These are phyloP conservation scores for Glycine latifolia DNA, from an alignment of 306 rosid species.

Conservation along the genomic window DNA sequence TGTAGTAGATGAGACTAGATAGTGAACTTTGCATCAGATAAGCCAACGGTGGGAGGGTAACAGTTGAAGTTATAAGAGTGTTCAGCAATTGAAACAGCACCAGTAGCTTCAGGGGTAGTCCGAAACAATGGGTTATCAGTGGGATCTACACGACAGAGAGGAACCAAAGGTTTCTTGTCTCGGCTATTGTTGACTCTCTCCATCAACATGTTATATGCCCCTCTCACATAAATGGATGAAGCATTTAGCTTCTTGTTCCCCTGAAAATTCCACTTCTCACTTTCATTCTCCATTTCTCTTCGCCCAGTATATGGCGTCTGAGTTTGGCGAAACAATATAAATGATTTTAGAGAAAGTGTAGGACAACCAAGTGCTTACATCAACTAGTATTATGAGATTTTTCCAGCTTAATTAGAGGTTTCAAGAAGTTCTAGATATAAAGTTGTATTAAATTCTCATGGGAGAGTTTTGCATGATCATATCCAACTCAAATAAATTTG, in stretches of 20 bases:
- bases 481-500: too few species aligned
- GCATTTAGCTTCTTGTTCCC: constrained; percentile 56
- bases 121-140: too few species aligned
- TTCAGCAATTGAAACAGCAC: constrained; percentile 53
- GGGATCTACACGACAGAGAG: too few species aligned
- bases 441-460: too few species aligned
- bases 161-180: constrained; percentile 44
- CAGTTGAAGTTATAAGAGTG: constrained; percentile 59
- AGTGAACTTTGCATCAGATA: constrained; percentile 48
- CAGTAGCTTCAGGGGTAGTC: constrained; percentile 44
- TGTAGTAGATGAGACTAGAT: not conserved
- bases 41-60: constrained; percentile 61
- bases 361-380: too few species aligned
- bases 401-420: too few species aligned
- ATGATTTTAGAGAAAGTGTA: too few species aligned
- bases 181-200: constrained; percentile 37
- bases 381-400: too few species aligned
- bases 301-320: not conserved
- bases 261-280: constrained; percentile 59
- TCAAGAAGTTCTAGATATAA: too few species aligned
- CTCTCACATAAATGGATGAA: constrained; percentile 60
- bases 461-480: too few species aligned
- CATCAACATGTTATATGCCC: constrained; percentile 43
- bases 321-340: not conserved
- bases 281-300: constrained; percentile 52